Conservation (phyloP, 1,139 yeast genomes). For the Debaryomycetaceae sp. region DNA sequence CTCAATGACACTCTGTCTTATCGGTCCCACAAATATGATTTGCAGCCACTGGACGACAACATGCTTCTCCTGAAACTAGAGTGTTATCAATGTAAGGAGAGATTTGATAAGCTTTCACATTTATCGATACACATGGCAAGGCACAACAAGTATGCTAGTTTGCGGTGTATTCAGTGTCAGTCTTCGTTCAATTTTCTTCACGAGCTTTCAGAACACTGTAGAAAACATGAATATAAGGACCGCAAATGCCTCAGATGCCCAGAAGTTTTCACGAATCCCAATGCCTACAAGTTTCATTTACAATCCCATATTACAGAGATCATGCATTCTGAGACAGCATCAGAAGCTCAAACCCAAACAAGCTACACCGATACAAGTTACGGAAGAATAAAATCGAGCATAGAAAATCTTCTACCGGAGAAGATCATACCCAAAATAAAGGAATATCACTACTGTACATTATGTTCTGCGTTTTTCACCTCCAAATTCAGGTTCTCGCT, state of each 20-base stretch:
- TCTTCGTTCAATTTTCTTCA: neutral
- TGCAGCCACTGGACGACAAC: neutral
- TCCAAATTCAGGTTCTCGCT: constrained; percentile 1
- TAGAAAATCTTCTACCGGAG: neutral
- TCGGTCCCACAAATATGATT: neutral
- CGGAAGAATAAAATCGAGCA: neutral
- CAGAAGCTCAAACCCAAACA: neutral
- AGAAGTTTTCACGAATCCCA: constrained; percentile 2
- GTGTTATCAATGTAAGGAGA: constrained; percentile 6
- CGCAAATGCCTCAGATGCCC: constrained; percentile 6
- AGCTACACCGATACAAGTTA: neutral
- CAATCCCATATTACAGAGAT: constrained; percentile 7
- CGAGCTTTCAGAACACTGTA: constrained; percentile 6
- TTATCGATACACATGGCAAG: constrained; percentile 7
- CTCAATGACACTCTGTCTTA: neutral
- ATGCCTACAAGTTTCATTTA: constrained; percentile 7
- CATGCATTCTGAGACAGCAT: neutral
- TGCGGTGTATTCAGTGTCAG: constrained; percentile 6
- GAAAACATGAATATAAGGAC: constrained; percentile 3
- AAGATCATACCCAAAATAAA: neutral
- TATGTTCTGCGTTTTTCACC: neutral
- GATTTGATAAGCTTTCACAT: constrained; percentile 6
- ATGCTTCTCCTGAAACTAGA: neutral
- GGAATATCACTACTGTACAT: neutral
- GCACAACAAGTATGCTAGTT: constrained; percentile 3